phyloP scores from a whole-genome alignment of 495 filamentous ascomycete species.

The Annulohypoxylon nitens region DNA sequence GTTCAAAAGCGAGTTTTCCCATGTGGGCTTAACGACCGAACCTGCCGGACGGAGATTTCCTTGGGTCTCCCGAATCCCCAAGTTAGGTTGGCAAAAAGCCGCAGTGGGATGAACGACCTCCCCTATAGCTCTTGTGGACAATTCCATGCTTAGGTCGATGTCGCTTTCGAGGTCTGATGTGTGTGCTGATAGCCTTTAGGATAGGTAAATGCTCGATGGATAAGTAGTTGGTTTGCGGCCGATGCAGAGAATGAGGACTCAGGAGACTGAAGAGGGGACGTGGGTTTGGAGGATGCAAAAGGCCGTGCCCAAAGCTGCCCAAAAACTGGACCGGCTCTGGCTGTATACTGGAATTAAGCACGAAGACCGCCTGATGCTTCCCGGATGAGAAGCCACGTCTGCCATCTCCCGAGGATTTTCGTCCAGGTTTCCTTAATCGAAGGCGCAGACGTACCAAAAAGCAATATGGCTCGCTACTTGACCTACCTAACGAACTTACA shows the following conservation, averaged over 20 bases:
- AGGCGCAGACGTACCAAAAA: slow-evolving; percentile 3
- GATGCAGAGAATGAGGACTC: slow-evolving; percentile 7
- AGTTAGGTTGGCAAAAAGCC: slow-evolving; percentile 50
- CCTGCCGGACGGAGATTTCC: not conserved
- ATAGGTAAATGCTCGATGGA: slow-evolving; percentile 3
- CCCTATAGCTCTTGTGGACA: slow-evolving; percentile 57
- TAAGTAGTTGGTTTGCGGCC: slow-evolving; percentile 2
- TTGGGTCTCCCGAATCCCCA: slow-evolving; percentile 23
- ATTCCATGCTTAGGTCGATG: slow-evolving; percentile 54
- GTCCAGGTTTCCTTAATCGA: slow-evolving; percentile 21
- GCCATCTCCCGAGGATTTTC: slow-evolving; percentile 25
- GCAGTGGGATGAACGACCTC: slow-evolving; percentile 65
- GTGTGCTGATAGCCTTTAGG: slow-evolving; percentile 8
- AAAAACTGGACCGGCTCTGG: slow-evolving; percentile 14
- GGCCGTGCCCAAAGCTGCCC: slow-evolving; percentile 36
- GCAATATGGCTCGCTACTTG: slow-evolving; percentile 3
- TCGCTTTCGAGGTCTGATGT: slow-evolving; percentile 19
- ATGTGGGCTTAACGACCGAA: slow-evolving; percentile 36
- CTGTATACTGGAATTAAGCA: slow-evolving; percentile 8
- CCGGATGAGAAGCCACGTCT: slow-evolving; percentile 14
- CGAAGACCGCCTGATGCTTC: slow-evolving; percentile 23
- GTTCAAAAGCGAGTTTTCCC: slow-evolving; percentile 60
- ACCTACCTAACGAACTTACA: slow-evolving; percentile 17
- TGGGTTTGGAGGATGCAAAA: slow-evolving; percentile 30
- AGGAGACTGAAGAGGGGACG: slow-evolving; percentile 19